Percentiles rank a stretch among this genome's conserved stretches.
phyloP scores from a whole-genome alignment of 768 basidiomycete genomes.

The Pholiota molesta region DNA sequence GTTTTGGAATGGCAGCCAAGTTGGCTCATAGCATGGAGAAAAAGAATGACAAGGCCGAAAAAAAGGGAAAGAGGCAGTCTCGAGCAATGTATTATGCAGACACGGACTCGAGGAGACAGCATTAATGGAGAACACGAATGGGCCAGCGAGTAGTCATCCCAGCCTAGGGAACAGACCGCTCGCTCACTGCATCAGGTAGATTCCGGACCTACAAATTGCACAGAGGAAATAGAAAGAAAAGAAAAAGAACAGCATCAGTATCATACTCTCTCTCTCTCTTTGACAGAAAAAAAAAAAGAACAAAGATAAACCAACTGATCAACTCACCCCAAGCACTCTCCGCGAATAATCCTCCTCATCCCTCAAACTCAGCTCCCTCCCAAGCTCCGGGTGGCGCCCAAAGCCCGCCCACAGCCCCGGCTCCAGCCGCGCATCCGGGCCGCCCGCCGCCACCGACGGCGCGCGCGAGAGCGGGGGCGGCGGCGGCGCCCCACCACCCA shows the following conservation, averaged over 20 bases:
- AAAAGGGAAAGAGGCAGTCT: too few relatives aligned
- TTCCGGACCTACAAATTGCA: slow-evolving; percentile 53
- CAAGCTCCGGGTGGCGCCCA: slow-evolving; percentile 25
- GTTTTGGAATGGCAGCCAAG: not conserved
- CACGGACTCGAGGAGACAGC: not conserved
- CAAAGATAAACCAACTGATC: not conserved
- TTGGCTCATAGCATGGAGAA: too few relatives aligned
- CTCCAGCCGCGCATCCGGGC: slow-evolving; percentile 44
- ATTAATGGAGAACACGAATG: not conserved
- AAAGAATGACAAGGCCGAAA: too few relatives aligned
- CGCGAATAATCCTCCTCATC: slow-evolving; percentile 63
- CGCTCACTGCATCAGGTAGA: slow-evolving; percentile 46
- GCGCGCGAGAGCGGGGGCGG: not conserved
- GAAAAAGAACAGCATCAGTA: slow-evolving; percentile 3
- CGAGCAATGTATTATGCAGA: too few relatives aligned
- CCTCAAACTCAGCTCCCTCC: slow-evolving; percentile 34
- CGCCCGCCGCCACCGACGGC: not conserved
- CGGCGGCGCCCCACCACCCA: not conserved
- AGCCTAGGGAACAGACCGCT: slow-evolving; percentile 6
- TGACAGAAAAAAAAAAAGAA: not conserved
- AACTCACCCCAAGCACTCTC: slow-evolving; percentile 55
- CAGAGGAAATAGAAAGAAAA: not conserved
- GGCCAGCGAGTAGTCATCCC: not conserved
- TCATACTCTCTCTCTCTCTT: too few relatives aligned
- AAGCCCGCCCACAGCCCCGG: slow-evolving; percentile 44